phyloP scores from a whole-genome alignment of 768 basidiomycete genomes.

The Mycena rosella region DNA sequence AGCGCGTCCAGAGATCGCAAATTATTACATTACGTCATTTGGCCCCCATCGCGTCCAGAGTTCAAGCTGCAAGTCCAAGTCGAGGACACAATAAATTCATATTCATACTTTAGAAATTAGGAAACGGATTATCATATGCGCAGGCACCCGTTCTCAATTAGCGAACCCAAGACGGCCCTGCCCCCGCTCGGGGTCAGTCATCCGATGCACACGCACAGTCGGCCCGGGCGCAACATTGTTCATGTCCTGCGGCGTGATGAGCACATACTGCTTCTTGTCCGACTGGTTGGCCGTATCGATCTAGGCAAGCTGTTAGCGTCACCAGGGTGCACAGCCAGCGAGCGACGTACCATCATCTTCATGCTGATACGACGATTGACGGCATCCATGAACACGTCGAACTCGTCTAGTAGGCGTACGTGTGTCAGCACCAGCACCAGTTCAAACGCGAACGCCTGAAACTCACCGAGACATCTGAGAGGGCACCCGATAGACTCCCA shows the following conservation, averaged over 20 bases:
- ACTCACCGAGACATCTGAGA: constrained; percentile 87
- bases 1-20: constrained; percentile 40
- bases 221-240: constrained; percentile 75
- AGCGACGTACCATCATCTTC: constrained; percentile 86
- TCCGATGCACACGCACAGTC: constrained; percentile 80
- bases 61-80: no score
- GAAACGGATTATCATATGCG: constrained; percentile 23
- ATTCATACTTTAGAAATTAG: constrained; percentile 28
- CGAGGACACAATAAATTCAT: neutral
- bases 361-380: constrained; percentile 93
- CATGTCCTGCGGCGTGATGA: constrained; percentile 98
- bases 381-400: constrained; percentile 98
- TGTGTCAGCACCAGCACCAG: constrained; percentile 10
- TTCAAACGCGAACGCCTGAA: neutral
- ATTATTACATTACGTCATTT: constrained; percentile 25
- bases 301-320: constrained; percentile 50
- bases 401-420: constrained; percentile 75
- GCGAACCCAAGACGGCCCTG: constrained; percentile 58
- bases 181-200: constrained; percentile 84
- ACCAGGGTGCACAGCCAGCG: neutral
- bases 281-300: constrained; percentile 91
- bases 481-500: constrained; percentile 98
- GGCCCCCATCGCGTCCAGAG: neutral
- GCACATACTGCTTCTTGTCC: constrained; percentile 91
- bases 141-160: constrained; percentile 4